Evolutionary conservation across 2,329 filamentous ascomycete species (phyloP), one percentile per base, ranked within the genome.

Genomic region (Microcyclosporella mali): DNA sequence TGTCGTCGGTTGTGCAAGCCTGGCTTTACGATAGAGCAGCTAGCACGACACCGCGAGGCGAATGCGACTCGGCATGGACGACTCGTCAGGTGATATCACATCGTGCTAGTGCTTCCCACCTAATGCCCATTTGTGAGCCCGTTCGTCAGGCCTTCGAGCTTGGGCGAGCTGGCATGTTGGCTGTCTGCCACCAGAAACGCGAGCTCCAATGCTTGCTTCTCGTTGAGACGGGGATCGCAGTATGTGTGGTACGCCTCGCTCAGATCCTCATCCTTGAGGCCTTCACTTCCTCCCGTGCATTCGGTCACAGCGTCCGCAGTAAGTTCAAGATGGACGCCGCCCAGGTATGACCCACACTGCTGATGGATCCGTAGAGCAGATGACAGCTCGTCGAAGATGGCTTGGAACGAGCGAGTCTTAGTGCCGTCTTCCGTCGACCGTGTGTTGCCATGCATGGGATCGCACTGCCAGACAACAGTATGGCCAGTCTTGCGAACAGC

Each of bases 261-360:
- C 57, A 98, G 64, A 60, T 95, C 90, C 49, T 92, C 85, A 65
- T 97, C 92, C 28, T 78, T 85, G 46, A 97, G 70, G 0, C 84
- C 86, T 61, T 88, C 87, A 50, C 87, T 90, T 15, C 92, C 92
- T 43, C 92, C 88, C 1, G 94, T 78, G 59, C 92, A 98, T 70
- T 98, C 92, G 0, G 92, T 98, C 8, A 98, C 92, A 6, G 88
- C 86, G 59, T 98, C 92, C 6, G 90, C 92, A 0, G 92, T 98
- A 35, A 98, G 73, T 67, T 98, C 92, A 6, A 98, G 76, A 68
- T 98, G 92, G 58, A 97, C 85, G 39, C 92, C 92, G 29, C 92
- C 92, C 0, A 98, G 77, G 69, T 90, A 92, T 49, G 85, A 94
- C 16, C 82, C 82, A 51, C 88, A 77, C 50, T 87, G 77, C 58